These are phyloP conservation scores for Euclidium syriacum DNA, from an alignment of 345 rosid species.

Conservation along the genomic window DNA sequence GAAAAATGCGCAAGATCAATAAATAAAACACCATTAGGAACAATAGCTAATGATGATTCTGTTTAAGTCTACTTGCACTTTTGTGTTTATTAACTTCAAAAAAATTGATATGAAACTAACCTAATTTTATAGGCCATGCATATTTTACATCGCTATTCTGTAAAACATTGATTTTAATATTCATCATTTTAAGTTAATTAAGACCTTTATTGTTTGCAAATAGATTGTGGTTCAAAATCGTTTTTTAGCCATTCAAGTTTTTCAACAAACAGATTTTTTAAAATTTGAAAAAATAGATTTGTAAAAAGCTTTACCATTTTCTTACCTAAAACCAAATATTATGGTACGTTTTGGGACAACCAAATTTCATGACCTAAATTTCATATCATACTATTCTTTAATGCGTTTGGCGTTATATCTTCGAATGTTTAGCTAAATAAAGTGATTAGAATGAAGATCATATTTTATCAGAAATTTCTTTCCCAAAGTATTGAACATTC, in stretches of 20 bases:
- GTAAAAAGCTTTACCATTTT: too few relatives aligned
- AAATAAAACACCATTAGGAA: not conserved
- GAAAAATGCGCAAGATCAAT: not conserved
- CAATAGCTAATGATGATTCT: constrained; percentile 14
- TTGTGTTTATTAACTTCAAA: not conserved
- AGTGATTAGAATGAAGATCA: constrained; percentile 1
- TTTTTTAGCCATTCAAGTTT: too few relatives aligned
- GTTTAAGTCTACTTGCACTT: not conserved
- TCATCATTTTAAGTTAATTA: too few relatives aligned
- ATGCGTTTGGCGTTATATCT: not conserved
- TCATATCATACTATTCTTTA: too few relatives aligned
- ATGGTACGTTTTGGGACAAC: too few relatives aligned
- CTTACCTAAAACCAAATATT: too few relatives aligned
- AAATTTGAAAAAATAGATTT: too few relatives aligned
- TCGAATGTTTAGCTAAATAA: not conserved
- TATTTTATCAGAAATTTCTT: constrained; percentile 1
- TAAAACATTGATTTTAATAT: not conserved
- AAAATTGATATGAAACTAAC: not conserved
- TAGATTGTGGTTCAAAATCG: too few relatives aligned
- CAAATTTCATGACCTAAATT: too few relatives aligned
- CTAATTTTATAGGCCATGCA: not conserved
- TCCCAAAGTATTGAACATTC: constrained; percentile 18
- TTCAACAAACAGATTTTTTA: too few relatives aligned
- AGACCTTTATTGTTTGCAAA: too few relatives aligned
- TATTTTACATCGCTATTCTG: not conserved